Evolutionary conservation across 345 rosid genomes (phyloP).

Genomic region (Schrenkiella parvula): DNA sequence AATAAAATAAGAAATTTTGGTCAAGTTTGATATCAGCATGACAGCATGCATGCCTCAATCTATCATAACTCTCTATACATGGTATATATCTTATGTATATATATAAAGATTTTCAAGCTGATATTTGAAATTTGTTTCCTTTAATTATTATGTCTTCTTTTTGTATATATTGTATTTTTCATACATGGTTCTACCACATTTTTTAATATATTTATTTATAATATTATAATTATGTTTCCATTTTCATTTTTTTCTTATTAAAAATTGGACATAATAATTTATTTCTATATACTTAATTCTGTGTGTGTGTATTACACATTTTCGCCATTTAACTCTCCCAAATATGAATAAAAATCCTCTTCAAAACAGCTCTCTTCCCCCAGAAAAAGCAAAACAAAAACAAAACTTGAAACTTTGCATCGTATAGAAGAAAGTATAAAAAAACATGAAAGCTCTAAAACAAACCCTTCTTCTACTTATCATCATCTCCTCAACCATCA

Average conservation of each 20-base stretch:
- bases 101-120: not conserved
- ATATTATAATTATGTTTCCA: not conserved
- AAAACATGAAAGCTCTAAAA: slow-evolving; percentile 38
- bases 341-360: not conserved
- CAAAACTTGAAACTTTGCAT: not conserved
- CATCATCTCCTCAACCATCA: slow-evolving; percentile 20
- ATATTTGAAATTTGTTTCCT: slow-evolving; percentile 4
- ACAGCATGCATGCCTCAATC: not conserved
- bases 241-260: not conserved
- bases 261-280: not conserved
- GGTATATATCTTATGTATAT: not conserved
- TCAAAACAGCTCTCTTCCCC: not conserved
- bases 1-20: not conserved
- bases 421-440: not conserved
- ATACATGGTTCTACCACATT: not conserved
- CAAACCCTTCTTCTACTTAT: slow-evolving; percentile 21
- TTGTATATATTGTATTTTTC: not conserved
- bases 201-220: not conserved
- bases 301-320: not conserved
- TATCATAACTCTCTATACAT: not conserved
- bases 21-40: not conserved
- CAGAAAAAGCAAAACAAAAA: not conserved
- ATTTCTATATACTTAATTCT: not conserved
- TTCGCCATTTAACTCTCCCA: not conserved
- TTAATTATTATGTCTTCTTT: not conserved